Conservation (phyloP, 768 basidiomycete genomes). For the Amyloporia xantha region DNA sequence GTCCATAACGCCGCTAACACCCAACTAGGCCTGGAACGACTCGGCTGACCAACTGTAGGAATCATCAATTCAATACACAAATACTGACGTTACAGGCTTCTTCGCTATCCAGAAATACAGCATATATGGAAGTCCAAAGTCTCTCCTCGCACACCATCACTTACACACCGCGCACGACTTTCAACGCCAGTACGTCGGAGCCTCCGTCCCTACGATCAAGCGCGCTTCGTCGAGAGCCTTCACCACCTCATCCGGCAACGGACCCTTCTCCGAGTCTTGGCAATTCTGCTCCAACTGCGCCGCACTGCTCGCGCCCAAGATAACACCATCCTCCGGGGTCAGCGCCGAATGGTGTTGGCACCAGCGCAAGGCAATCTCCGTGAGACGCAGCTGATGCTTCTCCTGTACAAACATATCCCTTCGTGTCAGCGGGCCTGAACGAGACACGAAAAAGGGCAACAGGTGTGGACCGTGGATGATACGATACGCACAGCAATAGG, state of each 20-base stretch:
- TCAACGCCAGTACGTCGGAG: conserved; percentile 20
- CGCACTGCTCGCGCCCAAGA: conserved; percentile 42
- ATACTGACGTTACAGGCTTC: no score
- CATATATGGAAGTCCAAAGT: no score
- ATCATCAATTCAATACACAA: no score
- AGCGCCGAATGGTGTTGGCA: conserved; percentile 49
- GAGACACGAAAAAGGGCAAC: no score
- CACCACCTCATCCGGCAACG: conserved; percentile 46
- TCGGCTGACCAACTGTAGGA: no score
- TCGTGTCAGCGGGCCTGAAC: neutral
- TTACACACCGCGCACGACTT: no score
- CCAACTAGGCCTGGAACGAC: no score
- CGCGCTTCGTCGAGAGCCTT: conserved; percentile 45
- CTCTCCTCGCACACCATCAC: no score
- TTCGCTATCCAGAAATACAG: no score
- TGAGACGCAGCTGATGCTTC: conserved; percentile 39
- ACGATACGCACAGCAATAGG: conserved; percentile 30
- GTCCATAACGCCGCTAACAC: no score
- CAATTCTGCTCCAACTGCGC: conserved; percentile 39
- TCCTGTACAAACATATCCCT: conserved; percentile 24
- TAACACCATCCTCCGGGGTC: conserved; percentile 36
- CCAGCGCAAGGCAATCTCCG: conserved; percentile 58
- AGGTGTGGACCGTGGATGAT: neutral
- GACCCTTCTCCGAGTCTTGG: conserved; percentile 43
- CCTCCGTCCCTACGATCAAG: conserved; percentile 26